Evolutionary conservation across 768 basidiomycete species (phyloP), one percentile per base, ranked within the genome.

Genomic region (Calocera viscosa): DNA sequence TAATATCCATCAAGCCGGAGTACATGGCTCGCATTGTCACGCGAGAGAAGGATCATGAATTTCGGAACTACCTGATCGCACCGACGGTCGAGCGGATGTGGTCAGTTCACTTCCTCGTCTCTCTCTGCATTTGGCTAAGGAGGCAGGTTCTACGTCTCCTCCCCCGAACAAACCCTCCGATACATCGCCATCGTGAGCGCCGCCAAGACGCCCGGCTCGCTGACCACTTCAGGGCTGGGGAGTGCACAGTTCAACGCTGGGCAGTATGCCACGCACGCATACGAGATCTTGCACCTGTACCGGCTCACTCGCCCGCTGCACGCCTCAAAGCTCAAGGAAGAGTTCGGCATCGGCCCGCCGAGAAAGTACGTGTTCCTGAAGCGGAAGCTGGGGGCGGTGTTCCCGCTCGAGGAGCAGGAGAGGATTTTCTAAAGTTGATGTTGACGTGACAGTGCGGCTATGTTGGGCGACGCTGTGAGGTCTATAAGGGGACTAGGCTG

Each of bases 11-110:
- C 68, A 75, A 75, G 47, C 71, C 73, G 19, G 71, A 73, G 70
- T 76, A 74, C 68, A 69, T 72, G 34, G 63, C 73, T 12, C 73
- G 75, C 66, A 78, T 78, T 35, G 71, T 68, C 14, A 66, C 68
- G 49, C 70, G 74, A 24, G 70, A 74, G 70, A 78, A 78, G 72
- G 77, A 78, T 67, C 74, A 78, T 68, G 77, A 78, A 66, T 78
- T 73, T 67, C 65, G 77, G 24, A 72, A 71, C 64, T 78, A 78
- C 68, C 70, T 74, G 66, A 60, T 77, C 35, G 68, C 73, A 64
- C 68, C 70, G 11, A 70, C 73, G 14, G 73, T 76, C 24, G 63
- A 66, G 47, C 68, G 77, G 34, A 53, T 77, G 19, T 78, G 77
- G 77, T 64, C 19, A 64, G 64, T 22, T 66, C 76, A 5, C 77